Base-by-base conservation (phyloP, 2,329 filamentous ascomycete species). In the Colletotrichum cereale region DNA sequence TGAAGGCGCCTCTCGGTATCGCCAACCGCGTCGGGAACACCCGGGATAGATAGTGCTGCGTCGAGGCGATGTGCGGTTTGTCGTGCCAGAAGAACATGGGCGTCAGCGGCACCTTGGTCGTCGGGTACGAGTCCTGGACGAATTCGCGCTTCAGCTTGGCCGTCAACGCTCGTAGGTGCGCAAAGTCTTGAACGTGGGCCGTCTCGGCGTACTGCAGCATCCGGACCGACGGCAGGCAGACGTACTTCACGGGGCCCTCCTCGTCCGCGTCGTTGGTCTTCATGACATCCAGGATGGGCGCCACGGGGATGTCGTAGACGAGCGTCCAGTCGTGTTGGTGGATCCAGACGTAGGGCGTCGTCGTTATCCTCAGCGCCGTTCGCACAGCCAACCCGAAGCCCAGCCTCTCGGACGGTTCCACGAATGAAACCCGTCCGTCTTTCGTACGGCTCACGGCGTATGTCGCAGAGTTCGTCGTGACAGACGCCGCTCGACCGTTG, bases 81-180 rank as follows among this genome's bases (percentile, higher is more conserved):
- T 89, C 87, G 66, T 89, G 86, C 87, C 87, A 89, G 75, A 89
- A 88, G 78, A 88, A 89, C 65, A 89, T 80, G 0, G 87, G 87
- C 1, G 87, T 89, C 50, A 89, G 76, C 0, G 85, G 84, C 0
- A 89, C 76, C 18, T 18, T 53, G 18, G 75, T 72, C 21, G 31
- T 31, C n/a, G n/a, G 62, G 34, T 12, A 61, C 26, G 26, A 56
- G 7, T 57, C 67, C 55, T 42, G 56, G 2, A 47, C 58, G 67
- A 86, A 88, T 21, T 82, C 78, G 1, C 80, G 77, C 67, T 84
- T 86, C 26, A 87, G 80, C 24, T 78, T 74, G 0, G 78, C 70
- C 0, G 87, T 87, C 42, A 86, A 73, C 0, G 77, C 73, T 10
- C 82, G 80, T 18, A 89, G 78, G 0, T 75, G 77, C 0, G 85